Conservation (phyloP, 225 moss, liverwort and hornwort species). For the Sphagnum contortum region DNA sequence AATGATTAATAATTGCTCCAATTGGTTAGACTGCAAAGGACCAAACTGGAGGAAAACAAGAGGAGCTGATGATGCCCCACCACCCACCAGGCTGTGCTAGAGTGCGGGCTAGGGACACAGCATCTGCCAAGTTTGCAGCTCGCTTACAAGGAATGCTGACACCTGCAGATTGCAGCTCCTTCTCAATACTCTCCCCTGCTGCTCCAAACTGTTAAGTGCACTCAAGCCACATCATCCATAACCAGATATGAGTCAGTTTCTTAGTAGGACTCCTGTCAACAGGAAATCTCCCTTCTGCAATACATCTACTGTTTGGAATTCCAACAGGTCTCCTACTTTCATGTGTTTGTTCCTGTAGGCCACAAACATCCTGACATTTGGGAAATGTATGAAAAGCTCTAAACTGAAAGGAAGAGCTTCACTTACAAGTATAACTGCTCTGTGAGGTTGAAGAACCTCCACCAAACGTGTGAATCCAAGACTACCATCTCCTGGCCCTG, state of each 20-base stretch:
- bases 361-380: too few species aligned
- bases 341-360: too few species aligned
- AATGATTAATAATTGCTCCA: background rate
- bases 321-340: too few species aligned
- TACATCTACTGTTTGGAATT: too few species aligned
- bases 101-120: conserved; percentile 63
- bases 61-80: too few species aligned
- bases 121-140: conserved; percentile 47
- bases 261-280: too few species aligned
- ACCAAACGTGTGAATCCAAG: conserved; percentile 69
- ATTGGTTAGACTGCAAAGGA: background rate
- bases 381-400: too few species aligned
- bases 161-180: conserved; percentile 53
- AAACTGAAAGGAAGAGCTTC: background rate
- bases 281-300: too few species aligned
- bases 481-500: conserved; percentile 22
- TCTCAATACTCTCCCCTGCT: conserved; percentile 74
- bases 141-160: conserved; percentile 53
- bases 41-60: background rate
- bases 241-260: too few species aligned
- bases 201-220: conserved; percentile 62
- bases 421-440: conserved; percentile 77
- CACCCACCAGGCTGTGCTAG: conserved; percentile 56
- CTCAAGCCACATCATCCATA: too few species aligned
- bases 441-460: conserved; percentile 48